phyloP scores from a whole-genome alignment of 345 rosid genomes.

The Physaria fendleri region DNA sequence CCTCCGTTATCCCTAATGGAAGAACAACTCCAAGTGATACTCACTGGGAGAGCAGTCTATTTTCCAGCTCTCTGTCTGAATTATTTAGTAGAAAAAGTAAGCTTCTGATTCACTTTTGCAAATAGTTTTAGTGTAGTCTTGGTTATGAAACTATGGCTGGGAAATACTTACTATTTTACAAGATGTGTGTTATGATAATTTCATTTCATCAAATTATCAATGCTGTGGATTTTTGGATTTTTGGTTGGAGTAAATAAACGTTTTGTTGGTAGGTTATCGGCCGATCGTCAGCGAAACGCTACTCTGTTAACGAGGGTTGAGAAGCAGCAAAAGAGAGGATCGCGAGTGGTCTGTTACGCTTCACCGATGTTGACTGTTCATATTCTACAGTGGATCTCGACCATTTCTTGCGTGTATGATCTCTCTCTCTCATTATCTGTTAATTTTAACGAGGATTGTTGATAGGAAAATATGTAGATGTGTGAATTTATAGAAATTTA shows the following conservation, averaged over 20 bases:
- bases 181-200: too few species aligned
- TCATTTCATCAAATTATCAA: not conserved
- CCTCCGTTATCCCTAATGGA: constrained; percentile 32
- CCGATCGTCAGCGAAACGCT: constrained; percentile 21
- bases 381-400: constrained; percentile 72
- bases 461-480: not conserved
- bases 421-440: not conserved
- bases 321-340: constrained; percentile 43
- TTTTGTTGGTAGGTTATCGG: constrained; percentile 33
- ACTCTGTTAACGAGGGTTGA: constrained; percentile 9
- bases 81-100: constrained; percentile 58
- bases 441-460: not conserved
- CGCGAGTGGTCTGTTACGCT: constrained; percentile 55
- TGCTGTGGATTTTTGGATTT: too few species aligned
- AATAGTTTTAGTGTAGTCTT: not conserved
- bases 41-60: constrained; percentile 76
- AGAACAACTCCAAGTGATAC: constrained; percentile 33
- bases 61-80: constrained; percentile 89
- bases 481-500: not conserved
- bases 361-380: constrained; percentile 39
- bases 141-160: too few species aligned
- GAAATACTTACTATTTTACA: too few species aligned
- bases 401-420: constrained; percentile 58
- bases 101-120: constrained; percentile 1
- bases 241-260: too few species aligned